Evolutionary conservation across 2,329 filamentous ascomycete genomes (phyloP).

Genomic region (Bipolaris bicolor): DNA sequence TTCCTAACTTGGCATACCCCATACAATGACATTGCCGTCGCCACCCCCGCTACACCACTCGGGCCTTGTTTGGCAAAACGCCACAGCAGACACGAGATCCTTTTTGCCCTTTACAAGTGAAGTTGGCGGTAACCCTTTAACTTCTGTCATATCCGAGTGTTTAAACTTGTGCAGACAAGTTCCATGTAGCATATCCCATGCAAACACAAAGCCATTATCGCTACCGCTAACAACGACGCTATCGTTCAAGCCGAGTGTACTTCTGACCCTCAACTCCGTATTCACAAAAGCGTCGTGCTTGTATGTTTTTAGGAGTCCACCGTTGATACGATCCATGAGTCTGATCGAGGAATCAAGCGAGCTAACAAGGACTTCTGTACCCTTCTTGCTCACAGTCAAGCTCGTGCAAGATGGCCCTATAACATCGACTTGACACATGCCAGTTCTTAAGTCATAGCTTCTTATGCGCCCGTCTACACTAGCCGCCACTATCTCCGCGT

Average conservation of each 20-base stretch:
- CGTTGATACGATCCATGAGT: constrained; percentile 79
- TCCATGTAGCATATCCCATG: constrained; percentile 84
- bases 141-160: constrained; percentile 47
- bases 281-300: constrained; percentile 65
- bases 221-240: constrained; percentile 81
- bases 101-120: constrained; percentile 44
- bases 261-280: constrained; percentile 74
- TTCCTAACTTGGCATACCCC: constrained; percentile 31
- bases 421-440: constrained; percentile 58
- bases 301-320: constrained; percentile 76
- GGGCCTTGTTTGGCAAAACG: constrained; percentile 54
- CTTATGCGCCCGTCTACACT: constrained; percentile 86
- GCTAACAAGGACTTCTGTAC: constrained; percentile 74
- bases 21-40: constrained; percentile 52
- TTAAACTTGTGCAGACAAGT: constrained; percentile 67
- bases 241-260: constrained; percentile 76
- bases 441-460: constrained; percentile 82
- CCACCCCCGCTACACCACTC: constrained; percentile 59
- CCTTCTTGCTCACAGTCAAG: constrained; percentile 72
- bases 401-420: constrained; percentile 71
- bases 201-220: constrained; percentile 75
- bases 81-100: constrained; percentile 56
- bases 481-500: constrained; percentile 67
- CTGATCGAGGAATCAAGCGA: constrained; percentile 77
- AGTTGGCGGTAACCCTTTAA: constrained; percentile 40